A percentile compares a stretch with the other conserved stretches of the same genome.
These are phyloP conservation scores for Taiwanofungus camphoratus DNA, from an alignment of 1,284 basidiomycete species.

Conservation along the genomic window DNA sequence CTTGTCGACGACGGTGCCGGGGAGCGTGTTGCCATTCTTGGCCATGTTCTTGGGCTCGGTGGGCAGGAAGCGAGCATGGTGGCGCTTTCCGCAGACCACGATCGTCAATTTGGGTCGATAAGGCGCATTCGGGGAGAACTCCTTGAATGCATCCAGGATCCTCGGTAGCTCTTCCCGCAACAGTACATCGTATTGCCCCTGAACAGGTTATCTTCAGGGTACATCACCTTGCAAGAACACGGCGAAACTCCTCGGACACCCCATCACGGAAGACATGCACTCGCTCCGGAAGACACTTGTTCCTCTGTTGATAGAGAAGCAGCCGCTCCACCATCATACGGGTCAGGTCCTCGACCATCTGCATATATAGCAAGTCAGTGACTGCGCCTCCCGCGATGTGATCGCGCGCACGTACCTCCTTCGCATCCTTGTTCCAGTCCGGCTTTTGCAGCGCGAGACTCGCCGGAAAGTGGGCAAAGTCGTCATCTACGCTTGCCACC, in stretches of 20 bases:
- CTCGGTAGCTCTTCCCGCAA: conserved; percentile 51
- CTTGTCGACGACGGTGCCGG: conserved; percentile 71
- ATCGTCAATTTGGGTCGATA: conserved; percentile 66
- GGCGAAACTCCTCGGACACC: conserved; percentile 57
- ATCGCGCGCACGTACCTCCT: conserved; percentile 50
- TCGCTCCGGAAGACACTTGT: conserved; percentile 50
- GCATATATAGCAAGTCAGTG: too few species aligned
- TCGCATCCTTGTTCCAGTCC: conserved; percentile 33
- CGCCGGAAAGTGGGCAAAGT: conserved; percentile 68
- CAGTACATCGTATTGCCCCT: conserved; percentile 67
- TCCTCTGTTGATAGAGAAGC: conserved; percentile 47
- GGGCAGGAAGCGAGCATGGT: conserved; percentile 66
- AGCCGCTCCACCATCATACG: conserved; percentile 69
- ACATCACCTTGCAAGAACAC: conserved; percentile 1
- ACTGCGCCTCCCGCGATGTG: neutral
- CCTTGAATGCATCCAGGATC: conserved; percentile 52
- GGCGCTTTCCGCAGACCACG: conserved; percentile 74
- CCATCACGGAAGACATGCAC: conserved; percentile 72
- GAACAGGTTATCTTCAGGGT: conserved; percentile 6
- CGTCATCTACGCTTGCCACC: conserved; percentile 62
- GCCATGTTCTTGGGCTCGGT: conserved; percentile 42
- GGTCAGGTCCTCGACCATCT: conserved; percentile 64
- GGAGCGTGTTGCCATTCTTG: conserved; percentile 64
- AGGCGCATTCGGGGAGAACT: conserved; percentile 37
- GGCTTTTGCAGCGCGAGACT: conserved; percentile 57